Percentiles rank a stretch among this genome's conserved stretches.
Conservation (phyloP, 192 early-diverging fungal species). For the Globomyces pollinis-pini region DNA sequence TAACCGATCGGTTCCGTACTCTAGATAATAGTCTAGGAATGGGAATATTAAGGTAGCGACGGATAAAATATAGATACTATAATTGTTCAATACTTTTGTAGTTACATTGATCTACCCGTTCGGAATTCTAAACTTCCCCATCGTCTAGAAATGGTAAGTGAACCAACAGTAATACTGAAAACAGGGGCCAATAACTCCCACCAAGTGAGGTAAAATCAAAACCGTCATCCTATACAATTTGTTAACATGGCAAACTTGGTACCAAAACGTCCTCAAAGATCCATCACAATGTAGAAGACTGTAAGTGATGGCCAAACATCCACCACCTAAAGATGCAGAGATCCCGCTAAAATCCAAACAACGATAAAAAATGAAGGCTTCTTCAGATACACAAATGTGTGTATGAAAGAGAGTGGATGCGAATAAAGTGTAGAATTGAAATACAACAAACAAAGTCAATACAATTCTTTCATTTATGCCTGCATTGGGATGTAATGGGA, state of each 20-base stretch:
- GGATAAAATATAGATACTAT: neutral
- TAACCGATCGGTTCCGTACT: neutral
- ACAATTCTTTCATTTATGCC: slow-evolving; percentile 3
- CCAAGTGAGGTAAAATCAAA: too few relatives aligned
- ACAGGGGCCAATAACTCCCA: neutral
- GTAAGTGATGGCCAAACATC: neutral
- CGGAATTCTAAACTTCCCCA: neutral
- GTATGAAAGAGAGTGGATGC: slow-evolving; percentile 15
- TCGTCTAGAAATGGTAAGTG: slow-evolving; percentile 4
- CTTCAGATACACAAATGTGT: slow-evolving; percentile 17
- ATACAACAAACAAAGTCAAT: neutral
- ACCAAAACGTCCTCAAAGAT: neutral
- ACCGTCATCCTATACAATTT: too few relatives aligned
- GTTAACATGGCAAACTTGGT: too few relatives aligned
- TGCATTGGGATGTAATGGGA: neutral
- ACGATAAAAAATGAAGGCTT: slow-evolving; percentile 13
- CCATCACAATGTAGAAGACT: slow-evolving; percentile 7
- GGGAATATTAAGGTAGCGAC: neutral
- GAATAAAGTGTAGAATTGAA: neutral
- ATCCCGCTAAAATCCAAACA: slow-evolving; percentile 26
- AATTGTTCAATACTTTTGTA: too few relatives aligned
- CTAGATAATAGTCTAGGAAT: neutral
- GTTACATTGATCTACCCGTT: neutral
- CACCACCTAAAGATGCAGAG: slow-evolving; percentile 7
- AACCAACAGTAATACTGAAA: slow-evolving; percentile 7